Conservation (phyloP, 768 basidiomycete genomes). For the Mrakia blollopis region DNA sequence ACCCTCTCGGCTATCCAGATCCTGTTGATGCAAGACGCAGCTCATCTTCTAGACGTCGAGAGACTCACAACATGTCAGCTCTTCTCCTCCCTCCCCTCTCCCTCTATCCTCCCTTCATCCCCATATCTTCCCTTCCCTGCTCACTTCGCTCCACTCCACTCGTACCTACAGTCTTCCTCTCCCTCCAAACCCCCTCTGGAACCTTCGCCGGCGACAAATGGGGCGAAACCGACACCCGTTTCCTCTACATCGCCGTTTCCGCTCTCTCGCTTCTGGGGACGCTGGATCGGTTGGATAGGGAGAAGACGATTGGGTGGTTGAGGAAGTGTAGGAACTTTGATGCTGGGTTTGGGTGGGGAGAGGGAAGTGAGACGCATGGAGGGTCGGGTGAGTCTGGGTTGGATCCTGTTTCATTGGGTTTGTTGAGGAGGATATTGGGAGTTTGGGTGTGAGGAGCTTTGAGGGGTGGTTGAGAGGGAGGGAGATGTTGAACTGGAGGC, state of each 20-base stretch:
- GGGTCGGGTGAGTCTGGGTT: slow-evolving; percentile 61
- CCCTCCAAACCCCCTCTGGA: slow-evolving; percentile 73
- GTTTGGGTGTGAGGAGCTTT: too few species aligned
- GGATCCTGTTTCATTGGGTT: background rate
- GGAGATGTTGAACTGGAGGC: too few species aligned
- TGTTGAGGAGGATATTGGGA: background rate
- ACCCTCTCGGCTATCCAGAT: slow-evolving; percentile 93
- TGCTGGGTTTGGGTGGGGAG: slow-evolving; percentile 78
- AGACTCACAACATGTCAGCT: slow-evolving; percentile 68
- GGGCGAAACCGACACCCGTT: slow-evolving; percentile 91
- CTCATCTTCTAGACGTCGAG: slow-evolving; percentile 64
- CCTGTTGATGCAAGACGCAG: slow-evolving; percentile 73
- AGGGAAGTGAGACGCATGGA: slow-evolving; percentile 89
- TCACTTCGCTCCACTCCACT: background rate
- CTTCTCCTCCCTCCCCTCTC: background rate
- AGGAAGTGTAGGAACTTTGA: slow-evolving; percentile 83
- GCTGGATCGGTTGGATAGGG: slow-evolving; percentile 61
- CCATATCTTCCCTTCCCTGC: background rate
- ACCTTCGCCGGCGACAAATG: slow-evolving; percentile 83
- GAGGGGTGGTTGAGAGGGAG: too few species aligned
- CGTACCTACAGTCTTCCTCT: slow-evolving; percentile 61
- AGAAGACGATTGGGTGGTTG: slow-evolving; percentile 68
- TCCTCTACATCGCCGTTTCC: slow-evolving; percentile 78
- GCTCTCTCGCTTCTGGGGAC: slow-evolving; percentile 74
- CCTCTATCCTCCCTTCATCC: slow-evolving; percentile 12